phyloP scores from a whole-genome alignment of 768 basidiomycete genomes.

The Tricholoma sp. region DNA sequence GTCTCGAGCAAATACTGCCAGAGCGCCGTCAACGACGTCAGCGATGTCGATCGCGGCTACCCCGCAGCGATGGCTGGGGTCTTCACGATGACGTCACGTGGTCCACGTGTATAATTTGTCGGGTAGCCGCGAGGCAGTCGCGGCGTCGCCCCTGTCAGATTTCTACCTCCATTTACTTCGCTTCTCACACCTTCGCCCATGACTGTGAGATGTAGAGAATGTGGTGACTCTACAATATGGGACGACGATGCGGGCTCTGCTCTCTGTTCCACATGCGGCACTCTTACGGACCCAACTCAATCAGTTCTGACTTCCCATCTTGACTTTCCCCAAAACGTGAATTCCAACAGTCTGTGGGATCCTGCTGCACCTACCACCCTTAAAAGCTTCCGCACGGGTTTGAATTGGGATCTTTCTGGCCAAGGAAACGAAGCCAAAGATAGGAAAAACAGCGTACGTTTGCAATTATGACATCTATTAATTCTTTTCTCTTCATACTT shows the following conservation, averaged over 20 bases:
- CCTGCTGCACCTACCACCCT: constrained; percentile 32
- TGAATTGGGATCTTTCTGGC: constrained; percentile 59
- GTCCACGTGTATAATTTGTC: background rate
- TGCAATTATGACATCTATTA: constrained; percentile 11
- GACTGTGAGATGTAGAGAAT: constrained; percentile 44
- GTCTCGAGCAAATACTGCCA: no score
- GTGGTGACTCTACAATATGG: constrained; percentile 47
- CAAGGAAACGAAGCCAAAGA: constrained; percentile 63
- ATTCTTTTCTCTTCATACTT: constrained; percentile 10
- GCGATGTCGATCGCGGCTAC: background rate
- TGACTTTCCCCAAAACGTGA: constrained; percentile 30
- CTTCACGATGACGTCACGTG: constrained; percentile 1
- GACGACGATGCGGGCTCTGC: constrained; percentile 54
- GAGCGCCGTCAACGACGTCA: no score
- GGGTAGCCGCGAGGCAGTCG: background rate
- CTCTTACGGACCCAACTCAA: constrained; percentile 61
- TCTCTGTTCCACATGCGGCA: constrained; percentile 69
- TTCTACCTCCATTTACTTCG: background rate
- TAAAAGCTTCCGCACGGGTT: constrained; percentile 42
- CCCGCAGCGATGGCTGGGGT: constrained; percentile 4
- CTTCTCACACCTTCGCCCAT: constrained; percentile 14
- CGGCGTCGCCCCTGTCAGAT: background rate
- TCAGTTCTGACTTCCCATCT: constrained; percentile 48
- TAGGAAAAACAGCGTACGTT: constrained; percentile 56
- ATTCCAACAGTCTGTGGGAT: constrained; percentile 25